These are phyloP conservation scores for Styphnolobium japonicum DNA, from an alignment of 306 rosid species.

Conservation along the genomic window DNA sequence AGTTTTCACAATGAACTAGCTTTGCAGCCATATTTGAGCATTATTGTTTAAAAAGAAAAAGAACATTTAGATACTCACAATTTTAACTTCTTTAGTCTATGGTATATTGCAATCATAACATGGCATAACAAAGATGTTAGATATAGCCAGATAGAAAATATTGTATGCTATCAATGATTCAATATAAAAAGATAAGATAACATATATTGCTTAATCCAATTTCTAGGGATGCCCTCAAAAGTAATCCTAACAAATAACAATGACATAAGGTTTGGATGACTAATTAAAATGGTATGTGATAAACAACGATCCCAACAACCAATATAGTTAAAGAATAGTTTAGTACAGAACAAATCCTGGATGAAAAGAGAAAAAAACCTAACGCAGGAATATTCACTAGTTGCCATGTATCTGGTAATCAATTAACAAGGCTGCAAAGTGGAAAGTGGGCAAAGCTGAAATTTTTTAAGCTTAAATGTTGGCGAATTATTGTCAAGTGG, in stretches of 20 bases:
- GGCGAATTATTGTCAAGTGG: background rate
- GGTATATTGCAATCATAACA: background rate
- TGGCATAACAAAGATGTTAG: background rate
- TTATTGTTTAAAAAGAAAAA: background rate
- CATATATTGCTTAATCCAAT: background rate
- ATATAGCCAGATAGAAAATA: background rate
- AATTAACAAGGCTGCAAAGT: background rate
- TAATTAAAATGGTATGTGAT: background rate
- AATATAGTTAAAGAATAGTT: background rate
- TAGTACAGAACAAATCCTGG: background rate
- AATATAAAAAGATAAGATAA: background rate
- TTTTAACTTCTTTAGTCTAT: background rate
- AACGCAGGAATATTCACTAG: background rate
- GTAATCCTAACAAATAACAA: background rate
- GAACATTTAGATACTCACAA: background rate
- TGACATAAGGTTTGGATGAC: background rate
- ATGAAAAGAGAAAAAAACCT: background rate
- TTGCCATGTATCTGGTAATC: background rate
- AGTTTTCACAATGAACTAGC: background rate
- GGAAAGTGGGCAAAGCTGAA: background rate
- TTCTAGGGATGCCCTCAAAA: background rate
- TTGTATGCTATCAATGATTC: background rate
- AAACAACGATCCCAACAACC: background rate
- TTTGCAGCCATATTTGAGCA: background rate
- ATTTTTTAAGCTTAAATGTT: background rate